Base-by-base conservation (phyloP, 2,329 filamentous ascomycete genomes). In the Curvularia sp. region DNA sequence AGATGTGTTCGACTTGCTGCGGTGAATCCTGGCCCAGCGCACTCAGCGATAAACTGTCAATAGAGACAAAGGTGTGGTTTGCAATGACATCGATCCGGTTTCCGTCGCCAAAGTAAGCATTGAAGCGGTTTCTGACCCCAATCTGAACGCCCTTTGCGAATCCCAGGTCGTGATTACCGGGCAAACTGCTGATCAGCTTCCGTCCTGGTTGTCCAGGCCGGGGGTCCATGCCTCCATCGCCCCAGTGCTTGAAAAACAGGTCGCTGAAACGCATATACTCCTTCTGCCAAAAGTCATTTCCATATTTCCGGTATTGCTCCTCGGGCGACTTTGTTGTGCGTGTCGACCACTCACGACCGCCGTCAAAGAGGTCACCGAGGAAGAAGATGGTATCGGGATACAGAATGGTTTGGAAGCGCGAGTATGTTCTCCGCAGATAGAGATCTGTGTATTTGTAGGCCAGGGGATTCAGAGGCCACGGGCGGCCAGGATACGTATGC, bases 151-250 rank as follows among this genome's bases (percentile, higher is more conserved):
- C 90, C 22, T 88, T 88, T 3, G 92, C 94, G 72, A 98, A 97
- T 0, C 95, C 95, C 41, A 98, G 77, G 74, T 99, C 95, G 74
- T 99, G 95, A 71, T 99, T 99, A 2, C 95, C 95, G 0, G 95
- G 95, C 57, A 99, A 74, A 71, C 90, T 94, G 18, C 91, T 87
- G 53, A 98, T 89, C 53, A 98, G 81, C 78, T 90, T 93, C 57
- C 91, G 85, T 5, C 90, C 89, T 30, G 86, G 83, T 64, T 88
- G 86, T 57, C 88, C 87, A 1, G 82, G 76, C 0, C 84, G 81
- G 0, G 88, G 81, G 5, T 79, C 79, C 43, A 81, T 73, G 50
- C 87, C 85, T 1, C 82, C 85, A 55, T 85, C 75, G 39, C 85
- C 84, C 85, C 87, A 92, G 31, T 86, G 84, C 13, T 88, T 82